Base-by-base conservation (phyloP, 1,139 yeast species). In the Cylindricascospora bacillispora region DNA sequence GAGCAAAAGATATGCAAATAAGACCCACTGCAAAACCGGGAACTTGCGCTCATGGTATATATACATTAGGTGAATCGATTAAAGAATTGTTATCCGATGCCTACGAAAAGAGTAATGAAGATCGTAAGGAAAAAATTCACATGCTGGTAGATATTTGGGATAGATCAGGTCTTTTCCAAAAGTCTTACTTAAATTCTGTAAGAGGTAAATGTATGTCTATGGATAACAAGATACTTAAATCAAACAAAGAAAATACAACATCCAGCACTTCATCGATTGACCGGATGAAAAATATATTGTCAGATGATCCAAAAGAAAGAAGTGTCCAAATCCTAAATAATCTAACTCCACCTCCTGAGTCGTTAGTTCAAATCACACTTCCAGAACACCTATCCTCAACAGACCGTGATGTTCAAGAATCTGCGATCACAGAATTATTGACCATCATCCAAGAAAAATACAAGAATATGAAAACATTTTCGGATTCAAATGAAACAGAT, bases 141-240 rank as follows among this genome's bases (percentile, higher is more conserved):
- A 86, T 85, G 57, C 66, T 89, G 45, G 69, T 89, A 43, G 94
- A 82, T 41, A 86, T 89, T 47, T 89, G 98, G 98, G 83, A 75
- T 46, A 73, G 83, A 42, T 80, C 89, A 21, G 74, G 72, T 30
- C 79, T 95, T 11, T 89, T 89, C 56, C 63, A 66, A 32, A 66
- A 67, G 25, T 64, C 65, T 26, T 59, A 66, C 23, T 60, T 86
- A 36, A 57, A 65, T 32, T 55, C 66, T 14, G 67, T 81, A 34
- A 70, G 75, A 52, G 54, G 61, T n/a, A 73, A 69, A 45, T 72
- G 70, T 54, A 76, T 74, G 46, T 61, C 63, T 29, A 59, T 70
- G 34, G 40, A 34, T 15, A 35, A 25, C 10, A n/a, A n/a, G 35
- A 50, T 21, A n/a, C n/a, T n/a, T n/a, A n/a, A n/a, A n/a, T n/a